phyloP scores from a whole-genome alignment of 2,329 filamentous ascomycete species.

The Lachnellula hyalina region DNA sequence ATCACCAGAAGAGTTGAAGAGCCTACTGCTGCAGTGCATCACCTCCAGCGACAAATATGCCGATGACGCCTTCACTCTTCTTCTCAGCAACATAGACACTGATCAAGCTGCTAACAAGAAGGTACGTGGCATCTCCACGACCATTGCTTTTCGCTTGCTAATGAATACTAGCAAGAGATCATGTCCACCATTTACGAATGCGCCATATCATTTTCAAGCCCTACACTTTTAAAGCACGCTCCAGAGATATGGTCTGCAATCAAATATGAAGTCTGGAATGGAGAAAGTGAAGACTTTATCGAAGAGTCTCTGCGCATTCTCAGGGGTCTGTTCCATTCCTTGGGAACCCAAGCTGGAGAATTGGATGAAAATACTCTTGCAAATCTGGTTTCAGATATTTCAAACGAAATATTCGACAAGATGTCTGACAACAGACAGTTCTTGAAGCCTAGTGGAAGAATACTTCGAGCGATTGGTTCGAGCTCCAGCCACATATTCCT shows the following conservation, averaged over 20 bases:
- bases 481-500: slow-evolving; percentile 18
- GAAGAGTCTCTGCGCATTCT: slow-evolving; percentile 23
- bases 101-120: slow-evolving; percentile 27
- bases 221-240: slow-evolving; percentile 15
- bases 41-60: slow-evolving; percentile 25
- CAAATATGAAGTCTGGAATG: slow-evolving; percentile 32
- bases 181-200: slow-evolving; percentile 20
- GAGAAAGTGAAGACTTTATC: slow-evolving; percentile 28
- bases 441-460: slow-evolving; percentile 8
- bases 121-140: slow-evolving; percentile 16
- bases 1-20: slow-evolving; percentile 17
- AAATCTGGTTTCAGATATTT: neutral
- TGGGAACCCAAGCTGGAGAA: slow-evolving; percentile 2
- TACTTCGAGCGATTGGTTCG: slow-evolving; percentile 20
- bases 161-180: slow-evolving; percentile 24
- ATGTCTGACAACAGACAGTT: neutral
- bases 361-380: slow-evolving; percentile 3
- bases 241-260: slow-evolving; percentile 29
- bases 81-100: slow-evolving; percentile 24
- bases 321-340: slow-evolving; percentile 11
- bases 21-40: slow-evolving; percentile 24
- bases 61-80: slow-evolving; percentile 17
- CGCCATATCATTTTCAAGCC: slow-evolving; percentile 15
- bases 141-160: slow-evolving; percentile 6
- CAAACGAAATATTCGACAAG: neutral